A percentile compares a stretch with the other conserved stretches of the same genome.
Evolutionary conservation across 1,284 basidiomycete genomes (phyloP).

Genomic region (Agaricales sp.): DNA sequence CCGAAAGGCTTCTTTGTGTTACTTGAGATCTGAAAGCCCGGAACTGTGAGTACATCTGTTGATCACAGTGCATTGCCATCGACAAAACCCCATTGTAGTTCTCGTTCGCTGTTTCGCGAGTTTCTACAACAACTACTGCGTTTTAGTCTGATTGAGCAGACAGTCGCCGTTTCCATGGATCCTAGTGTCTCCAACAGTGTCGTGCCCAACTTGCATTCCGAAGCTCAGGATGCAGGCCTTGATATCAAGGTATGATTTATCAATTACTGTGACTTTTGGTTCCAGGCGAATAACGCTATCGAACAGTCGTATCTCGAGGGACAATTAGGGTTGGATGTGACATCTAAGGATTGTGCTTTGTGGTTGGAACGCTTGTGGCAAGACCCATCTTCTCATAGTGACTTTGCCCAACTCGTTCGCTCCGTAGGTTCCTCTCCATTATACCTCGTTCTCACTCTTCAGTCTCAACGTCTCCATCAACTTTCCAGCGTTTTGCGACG

Average conservation of each 20-base stretch:
- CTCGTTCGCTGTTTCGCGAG: slow-evolving; percentile 42
- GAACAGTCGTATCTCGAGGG: slow-evolving; percentile 51
- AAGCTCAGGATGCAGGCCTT: slow-evolving; percentile 44
- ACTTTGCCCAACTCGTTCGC: slow-evolving; percentile 45
- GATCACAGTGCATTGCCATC: neutral
- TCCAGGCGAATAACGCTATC: slow-evolving; percentile 3
- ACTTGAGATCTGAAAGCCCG: slow-evolving; percentile 11
- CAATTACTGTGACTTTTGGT: slow-evolving; percentile 4
- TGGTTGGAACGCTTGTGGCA: slow-evolving; percentile 48
- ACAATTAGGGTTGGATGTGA: slow-evolving; percentile 46
- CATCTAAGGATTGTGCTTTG: slow-evolving; percentile 34
- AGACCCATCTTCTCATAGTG: slow-evolving; percentile 49
- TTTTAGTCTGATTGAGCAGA: slow-evolving; percentile 41
- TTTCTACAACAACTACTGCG: slow-evolving; percentile 48
- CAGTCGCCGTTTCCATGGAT: slow-evolving; percentile 24
- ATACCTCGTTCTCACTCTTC: neutral
- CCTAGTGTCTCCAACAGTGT: slow-evolving; percentile 23
- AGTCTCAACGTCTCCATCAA: slow-evolving; percentile 9
- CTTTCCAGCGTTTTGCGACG: slow-evolving; percentile 40
- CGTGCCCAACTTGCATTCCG: slow-evolving; percentile 27
- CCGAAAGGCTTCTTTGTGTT: neutral
- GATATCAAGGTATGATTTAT: slow-evolving; percentile 40
- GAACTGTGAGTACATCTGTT: slow-evolving; percentile 9
- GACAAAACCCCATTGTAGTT: slow-evolving; percentile 17
- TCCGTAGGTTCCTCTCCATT: neutral